Evolutionary conservation across 176 grass and related monocot species (phyloP).

Genomic region (Pharus latifolius): DNA sequence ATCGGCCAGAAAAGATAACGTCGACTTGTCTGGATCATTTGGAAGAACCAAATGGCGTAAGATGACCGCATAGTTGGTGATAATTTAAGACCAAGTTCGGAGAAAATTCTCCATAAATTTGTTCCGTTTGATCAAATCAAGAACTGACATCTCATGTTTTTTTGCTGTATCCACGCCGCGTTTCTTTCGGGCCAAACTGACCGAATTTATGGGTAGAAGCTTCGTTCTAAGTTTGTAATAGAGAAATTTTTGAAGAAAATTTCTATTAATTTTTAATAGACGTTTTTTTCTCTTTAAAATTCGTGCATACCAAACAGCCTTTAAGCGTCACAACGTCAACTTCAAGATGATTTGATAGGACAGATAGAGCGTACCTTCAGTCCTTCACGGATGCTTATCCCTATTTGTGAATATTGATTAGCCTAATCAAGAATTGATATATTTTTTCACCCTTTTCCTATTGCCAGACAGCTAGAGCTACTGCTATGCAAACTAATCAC

Average conservation of each 20-base stretch:
- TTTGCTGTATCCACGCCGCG: neutral
- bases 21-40: neutral
- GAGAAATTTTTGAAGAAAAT: no score
- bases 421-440: neutral
- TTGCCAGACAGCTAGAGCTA: no score
- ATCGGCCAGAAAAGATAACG: neutral
- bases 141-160: slow-evolving; percentile 2
- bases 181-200: neutral
- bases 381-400: no score
- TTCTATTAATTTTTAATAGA: no score
- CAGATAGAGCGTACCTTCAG: neutral
- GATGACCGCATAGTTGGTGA: neutral
- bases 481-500: no score
- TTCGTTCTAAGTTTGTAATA: no score
- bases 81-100: slow-evolving; percentile 3
- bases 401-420: neutral
- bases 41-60: neutral
- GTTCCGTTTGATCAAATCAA: neutral
- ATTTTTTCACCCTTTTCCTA: neutral
- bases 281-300: no score
- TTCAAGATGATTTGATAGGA: neutral
- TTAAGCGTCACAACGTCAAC: neutral
- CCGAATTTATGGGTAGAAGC: neutral
- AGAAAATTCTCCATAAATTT: neutral
- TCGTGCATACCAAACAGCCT: no score